These are phyloP conservation scores for Neoboletus magnificus DNA, from an alignment of 768 basidiomycete species.

Conservation along the genomic window DNA sequence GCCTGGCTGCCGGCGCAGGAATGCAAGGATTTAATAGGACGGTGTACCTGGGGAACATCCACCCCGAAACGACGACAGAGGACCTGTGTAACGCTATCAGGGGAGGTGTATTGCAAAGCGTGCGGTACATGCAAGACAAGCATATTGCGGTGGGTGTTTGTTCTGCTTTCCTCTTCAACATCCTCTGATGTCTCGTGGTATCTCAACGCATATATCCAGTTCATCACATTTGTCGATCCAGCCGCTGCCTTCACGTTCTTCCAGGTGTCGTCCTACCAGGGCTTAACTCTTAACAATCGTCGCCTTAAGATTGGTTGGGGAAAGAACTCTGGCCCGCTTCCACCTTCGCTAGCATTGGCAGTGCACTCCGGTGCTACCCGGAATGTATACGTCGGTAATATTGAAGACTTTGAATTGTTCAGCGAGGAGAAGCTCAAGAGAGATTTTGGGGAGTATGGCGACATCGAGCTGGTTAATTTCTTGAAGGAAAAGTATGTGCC, in stretches of 20 bases:
- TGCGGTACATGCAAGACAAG: conserved; percentile 95
- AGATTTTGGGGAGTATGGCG: conserved; percentile 95
- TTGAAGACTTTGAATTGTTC: conserved; percentile 94
- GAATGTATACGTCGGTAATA: conserved; percentile 94
- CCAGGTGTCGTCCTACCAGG: conserved; percentile 87
- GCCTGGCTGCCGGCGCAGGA: conserved; percentile 27
- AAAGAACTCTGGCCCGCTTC: conserved; percentile 87
- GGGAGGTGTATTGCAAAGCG: conserved; percentile 94
- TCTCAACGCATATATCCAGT: conserved; percentile 42
- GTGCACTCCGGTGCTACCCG: conserved; percentile 92
- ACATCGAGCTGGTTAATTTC: conserved; percentile 96
- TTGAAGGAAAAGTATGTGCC: conserved; percentile 82
- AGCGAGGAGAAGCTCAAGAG: conserved; percentile 84
- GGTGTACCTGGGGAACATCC: conserved; percentile 94
- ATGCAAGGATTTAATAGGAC: conserved; percentile 79
- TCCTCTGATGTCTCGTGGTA: conserved; percentile 2
- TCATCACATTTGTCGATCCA: conserved; percentile 95
- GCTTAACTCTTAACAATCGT: conserved; percentile 88
- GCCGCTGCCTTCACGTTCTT: conserved; percentile 91
- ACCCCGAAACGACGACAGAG: conserved; percentile 92
- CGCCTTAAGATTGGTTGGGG: conserved; percentile 98
- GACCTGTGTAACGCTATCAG: conserved; percentile 96
- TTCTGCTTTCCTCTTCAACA: background rate
- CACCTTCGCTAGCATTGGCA: conserved; percentile 79
- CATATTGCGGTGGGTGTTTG: conserved; percentile 79